These are phyloP conservation scores for Agrocybe pediades DNA, from an alignment of 768 basidiomycete genomes.

Conservation along the genomic window DNA sequence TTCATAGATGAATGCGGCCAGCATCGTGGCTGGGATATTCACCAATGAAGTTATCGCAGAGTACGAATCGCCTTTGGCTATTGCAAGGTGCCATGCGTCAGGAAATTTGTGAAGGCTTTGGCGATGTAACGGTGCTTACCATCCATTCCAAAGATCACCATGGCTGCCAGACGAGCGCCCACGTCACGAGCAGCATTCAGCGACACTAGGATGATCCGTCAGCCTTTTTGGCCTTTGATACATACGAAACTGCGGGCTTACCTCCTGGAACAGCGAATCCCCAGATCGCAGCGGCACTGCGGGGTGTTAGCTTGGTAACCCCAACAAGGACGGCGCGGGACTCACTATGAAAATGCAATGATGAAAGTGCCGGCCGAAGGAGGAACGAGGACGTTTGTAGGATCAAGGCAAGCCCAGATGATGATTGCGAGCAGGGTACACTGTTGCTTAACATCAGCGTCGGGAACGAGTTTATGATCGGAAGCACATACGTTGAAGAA, in stretches of 20 bases:
- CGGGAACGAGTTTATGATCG: not conserved
- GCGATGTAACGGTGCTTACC: slow-evolving; percentile 26
- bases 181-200: slow-evolving; percentile 72
- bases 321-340: slow-evolving; percentile 1
- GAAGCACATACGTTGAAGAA: slow-evolving; percentile 47
- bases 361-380: slow-evolving; percentile 53
- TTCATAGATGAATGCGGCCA: slow-evolving; percentile 57
- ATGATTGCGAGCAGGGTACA: slow-evolving; percentile 48
- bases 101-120: not conserved
- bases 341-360: slow-evolving; percentile 63
- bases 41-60: slow-evolving; percentile 65
- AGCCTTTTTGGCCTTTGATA: not conserved
- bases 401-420: slow-evolving; percentile 57
- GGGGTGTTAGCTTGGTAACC: slow-evolving; percentile 2
- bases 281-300: slow-evolving; percentile 62
- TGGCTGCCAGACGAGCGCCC: slow-evolving; percentile 60
- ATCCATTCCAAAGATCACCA: slow-evolving; percentile 60
- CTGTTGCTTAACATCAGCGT: slow-evolving; percentile 12
- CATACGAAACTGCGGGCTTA: too few species aligned
- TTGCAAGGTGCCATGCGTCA: not conserved
- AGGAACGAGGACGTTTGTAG: slow-evolving; percentile 58
- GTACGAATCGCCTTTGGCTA: slow-evolving; percentile 56
- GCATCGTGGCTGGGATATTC: slow-evolving; percentile 64
- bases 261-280: slow-evolving; percentile 54
- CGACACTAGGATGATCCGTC: slow-evolving; percentile 40